These are phyloP conservation scores for Middelhovenomyces tepae DNA, from an alignment of 805 yeast species.

Conservation along the genomic window DNA sequence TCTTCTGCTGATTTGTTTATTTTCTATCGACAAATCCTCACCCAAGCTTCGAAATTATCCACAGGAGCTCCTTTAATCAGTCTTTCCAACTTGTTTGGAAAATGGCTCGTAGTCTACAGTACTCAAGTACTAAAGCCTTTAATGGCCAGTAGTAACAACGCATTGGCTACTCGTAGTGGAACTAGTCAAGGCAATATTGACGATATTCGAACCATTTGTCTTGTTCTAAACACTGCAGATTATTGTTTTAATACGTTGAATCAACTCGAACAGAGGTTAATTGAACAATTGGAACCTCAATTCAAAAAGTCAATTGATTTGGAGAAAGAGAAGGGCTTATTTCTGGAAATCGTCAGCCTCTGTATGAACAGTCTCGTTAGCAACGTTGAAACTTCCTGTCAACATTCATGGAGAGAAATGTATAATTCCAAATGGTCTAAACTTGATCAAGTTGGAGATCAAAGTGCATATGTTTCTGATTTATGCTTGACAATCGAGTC, in stretches of 20 bases:
- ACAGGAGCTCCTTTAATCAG: conserved; percentile 37
- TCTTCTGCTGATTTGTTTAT: conserved; percentile 85
- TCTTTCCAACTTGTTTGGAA: conserved; percentile 52
- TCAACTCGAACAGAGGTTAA: conserved; percentile 61
- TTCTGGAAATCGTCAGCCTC: conserved; percentile 47
- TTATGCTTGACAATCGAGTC: conserved; percentile 39
- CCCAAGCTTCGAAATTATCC: conserved; percentile 56
- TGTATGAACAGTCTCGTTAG: conserved; percentile 47
- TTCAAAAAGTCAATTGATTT: conserved; percentile 40
- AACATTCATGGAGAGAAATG: conserved; percentile 78
- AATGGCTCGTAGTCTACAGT: conserved; percentile 55
- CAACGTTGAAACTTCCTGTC: conserved; percentile 53
- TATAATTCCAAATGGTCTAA: conserved; percentile 65
- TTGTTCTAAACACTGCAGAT: conserved; percentile 81
- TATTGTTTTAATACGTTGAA: conserved; percentile 71
- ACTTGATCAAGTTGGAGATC: conserved; percentile 55
- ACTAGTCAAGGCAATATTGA: conserved; percentile 31
- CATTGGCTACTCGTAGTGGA: conserved; percentile 28
- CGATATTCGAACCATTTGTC: conserved; percentile 55
- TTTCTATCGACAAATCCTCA: conserved; percentile 59
- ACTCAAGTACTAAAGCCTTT: conserved; percentile 41
- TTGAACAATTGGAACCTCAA: conserved; percentile 34
- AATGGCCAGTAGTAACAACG: conserved; percentile 37
- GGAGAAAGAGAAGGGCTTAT: conserved; percentile 47
- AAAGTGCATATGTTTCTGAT: conserved; percentile 61